A percentile compares a stretch with the other conserved stretches of the same genome.
phyloP scores from a whole-genome alignment of 1,284 basidiomycete species.

The Termitomyces sp. region DNA sequence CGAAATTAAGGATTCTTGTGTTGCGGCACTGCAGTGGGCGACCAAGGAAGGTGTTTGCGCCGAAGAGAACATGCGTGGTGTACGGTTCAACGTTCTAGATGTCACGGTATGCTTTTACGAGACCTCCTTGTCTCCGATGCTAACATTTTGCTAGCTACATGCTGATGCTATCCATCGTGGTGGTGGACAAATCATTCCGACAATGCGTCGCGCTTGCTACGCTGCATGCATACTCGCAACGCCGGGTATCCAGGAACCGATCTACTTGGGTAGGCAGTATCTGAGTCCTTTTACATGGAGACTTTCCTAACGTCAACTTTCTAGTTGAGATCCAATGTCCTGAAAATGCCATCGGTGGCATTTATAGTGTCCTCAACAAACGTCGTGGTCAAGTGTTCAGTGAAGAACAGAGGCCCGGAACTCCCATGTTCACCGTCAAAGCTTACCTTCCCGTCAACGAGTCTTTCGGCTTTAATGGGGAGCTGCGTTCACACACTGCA shows the following conservation, averaged over 20 bases:
- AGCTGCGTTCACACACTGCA: constrained; percentile 86
- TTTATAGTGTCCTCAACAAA: constrained; percentile 94
- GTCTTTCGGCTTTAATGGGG: constrained; percentile 99
- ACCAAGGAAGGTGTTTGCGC: constrained; percentile 96
- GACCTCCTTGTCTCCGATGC: not conserved
- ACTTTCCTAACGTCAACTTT: constrained; percentile 1
- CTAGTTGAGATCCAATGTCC: constrained; percentile 95
- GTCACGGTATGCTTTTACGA: constrained; percentile 51
- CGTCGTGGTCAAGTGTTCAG: constrained; percentile 98
- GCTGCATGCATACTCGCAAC: constrained; percentile 91
- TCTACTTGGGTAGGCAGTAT: constrained; percentile 74
- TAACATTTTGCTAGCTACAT: constrained; percentile 61
- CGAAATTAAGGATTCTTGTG: constrained; percentile 99
- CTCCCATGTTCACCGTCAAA: constrained; percentile 99
- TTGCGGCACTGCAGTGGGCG: constrained; percentile 99
- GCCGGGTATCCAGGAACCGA: constrained; percentile 93
- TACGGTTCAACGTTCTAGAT: constrained; percentile 95
- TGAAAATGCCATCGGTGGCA: constrained; percentile 96
- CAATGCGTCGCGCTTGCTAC: constrained; percentile 95
- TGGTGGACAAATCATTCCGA: constrained; percentile 98
- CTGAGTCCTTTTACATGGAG: constrained; percentile 1
- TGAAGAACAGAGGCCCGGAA: constrained; percentile 95
- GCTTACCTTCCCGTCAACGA: constrained; percentile 96
- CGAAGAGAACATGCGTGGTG: constrained; percentile 99
- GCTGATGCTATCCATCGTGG: constrained; percentile 99